Percentiles rank a stretch among this genome's conserved stretches.
Conservation (phyloP, 192 early-diverging fungal species). For the Linnemannia zychae region DNA sequence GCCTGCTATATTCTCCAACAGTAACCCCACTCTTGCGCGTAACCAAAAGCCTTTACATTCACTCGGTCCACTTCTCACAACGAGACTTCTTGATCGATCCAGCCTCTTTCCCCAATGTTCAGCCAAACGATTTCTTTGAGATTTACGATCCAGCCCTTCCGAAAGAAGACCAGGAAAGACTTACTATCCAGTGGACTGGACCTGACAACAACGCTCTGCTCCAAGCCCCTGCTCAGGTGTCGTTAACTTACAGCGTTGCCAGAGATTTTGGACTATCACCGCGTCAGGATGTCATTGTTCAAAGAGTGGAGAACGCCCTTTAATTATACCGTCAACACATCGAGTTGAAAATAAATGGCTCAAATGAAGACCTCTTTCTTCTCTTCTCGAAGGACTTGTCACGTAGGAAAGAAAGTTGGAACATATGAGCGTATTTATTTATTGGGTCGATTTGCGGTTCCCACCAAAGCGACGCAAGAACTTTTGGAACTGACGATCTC, state of each 20-base stretch:
- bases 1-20: neutral
- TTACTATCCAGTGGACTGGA: constrained; percentile 66
- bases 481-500: neutral
- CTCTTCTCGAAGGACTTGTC: no score
- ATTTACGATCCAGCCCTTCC: constrained; percentile 62
- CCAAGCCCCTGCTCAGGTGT: constrained; percentile 75
- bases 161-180: constrained; percentile 34
- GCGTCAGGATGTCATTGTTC: constrained; percentile 72
- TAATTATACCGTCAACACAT: neutral
- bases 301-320: constrained; percentile 59
- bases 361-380: neutral
- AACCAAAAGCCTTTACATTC: constrained; percentile 64
- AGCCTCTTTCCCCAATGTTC: constrained; percentile 70
- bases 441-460: neutral
- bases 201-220: constrained; percentile 64
- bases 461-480: neutral
- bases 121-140: constrained; percentile 74
- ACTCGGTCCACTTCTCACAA: constrained; percentile 67
- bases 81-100: constrained; percentile 81
- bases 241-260: constrained; percentile 77
- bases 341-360: neutral
- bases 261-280: constrained; percentile 71
- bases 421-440: neutral
- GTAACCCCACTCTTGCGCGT: constrained; percentile 10
- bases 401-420: no score